phyloP scores from a whole-genome alignment of 129 eudicot species.

The Chrysanthemum makinoi region DNA sequence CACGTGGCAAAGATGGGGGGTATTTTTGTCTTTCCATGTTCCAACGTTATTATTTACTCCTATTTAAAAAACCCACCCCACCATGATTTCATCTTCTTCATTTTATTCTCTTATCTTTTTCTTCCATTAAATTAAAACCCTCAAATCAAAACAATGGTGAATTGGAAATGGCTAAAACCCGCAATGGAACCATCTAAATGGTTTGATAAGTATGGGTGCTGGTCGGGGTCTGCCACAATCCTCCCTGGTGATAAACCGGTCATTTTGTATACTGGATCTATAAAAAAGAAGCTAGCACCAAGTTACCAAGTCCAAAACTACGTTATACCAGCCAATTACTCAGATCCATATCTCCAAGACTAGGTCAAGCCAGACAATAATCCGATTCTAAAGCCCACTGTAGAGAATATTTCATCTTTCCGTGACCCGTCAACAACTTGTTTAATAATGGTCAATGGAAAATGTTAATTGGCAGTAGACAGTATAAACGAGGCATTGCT shows the following conservation, averaged over 20 bases:
- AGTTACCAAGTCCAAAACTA: constrained; percentile 61
- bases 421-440: constrained; percentile 95
- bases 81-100: too few species aligned
- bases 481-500: constrained; percentile 42
- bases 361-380: constrained; percentile 77
- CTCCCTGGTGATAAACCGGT: constrained; percentile 64
- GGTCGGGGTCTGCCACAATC: constrained; percentile 85
- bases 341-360: constrained; percentile 67
- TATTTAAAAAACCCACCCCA: too few species aligned
- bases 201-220: constrained; percentile 66
- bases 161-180: constrained; percentile 56
- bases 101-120: too few species aligned
- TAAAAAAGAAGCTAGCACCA: constrained; percentile 25
- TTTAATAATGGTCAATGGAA: constrained; percentile 55
- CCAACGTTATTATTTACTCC: too few species aligned
- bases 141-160: too few species aligned
- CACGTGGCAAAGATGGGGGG: too few species aligned
- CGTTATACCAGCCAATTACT: constrained; percentile 59
- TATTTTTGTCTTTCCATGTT: too few species aligned
- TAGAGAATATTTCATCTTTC: constrained; percentile 40
- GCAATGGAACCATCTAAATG: constrained; percentile 59
- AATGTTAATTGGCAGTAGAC: constrained; percentile 53
- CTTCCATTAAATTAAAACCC: too few species aligned
- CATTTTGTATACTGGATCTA: constrained; percentile 65
- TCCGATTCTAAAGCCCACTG: constrained; percentile 47